These are phyloP conservation scores for Seiridium cupressi DNA, from an alignment of 2,329 filamentous ascomycete genomes.

Conservation along the genomic window DNA sequence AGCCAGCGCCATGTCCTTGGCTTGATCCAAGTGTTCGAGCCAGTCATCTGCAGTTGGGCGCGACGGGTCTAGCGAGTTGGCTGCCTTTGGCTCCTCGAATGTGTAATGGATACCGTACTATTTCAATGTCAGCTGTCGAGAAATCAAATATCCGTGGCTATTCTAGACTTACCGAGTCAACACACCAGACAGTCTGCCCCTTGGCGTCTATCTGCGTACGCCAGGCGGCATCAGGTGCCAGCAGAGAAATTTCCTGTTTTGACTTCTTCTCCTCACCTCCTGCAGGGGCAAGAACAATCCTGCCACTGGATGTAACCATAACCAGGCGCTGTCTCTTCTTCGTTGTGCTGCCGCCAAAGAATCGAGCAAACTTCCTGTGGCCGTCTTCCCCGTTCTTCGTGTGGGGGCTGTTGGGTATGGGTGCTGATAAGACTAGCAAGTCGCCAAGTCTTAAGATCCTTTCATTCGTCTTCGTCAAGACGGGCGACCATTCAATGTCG, in stretches of 20 bases:
- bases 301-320: conserved; percentile 89
- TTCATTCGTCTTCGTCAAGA: conserved; percentile 87
- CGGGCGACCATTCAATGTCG: conserved; percentile 98
- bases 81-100: conserved; percentile 88
- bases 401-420: conserved; percentile 71
- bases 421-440: conserved; percentile 76
- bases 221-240: conserved; percentile 74
- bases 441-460: conserved; percentile 94
- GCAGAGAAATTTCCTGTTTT: conserved; percentile 86
- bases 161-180: conserved; percentile 77
- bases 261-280: conserved; percentile 95
- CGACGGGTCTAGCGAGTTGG: conserved; percentile 53
- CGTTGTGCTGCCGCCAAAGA: conserved; percentile 86
- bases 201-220: conserved; percentile 81
- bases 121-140: not conserved
- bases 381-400: conserved; percentile 65
- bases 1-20: conserved; percentile 78
- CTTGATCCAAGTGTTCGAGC: conserved; percentile 84
- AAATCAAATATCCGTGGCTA: conserved; percentile 8
- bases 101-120: conserved; percentile 74
- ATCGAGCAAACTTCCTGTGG: conserved; percentile 87
- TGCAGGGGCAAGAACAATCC: conserved; percentile 85
- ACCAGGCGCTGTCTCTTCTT: conserved; percentile 94
- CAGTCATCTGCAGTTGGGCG: conserved; percentile 78
- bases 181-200: conserved; percentile 82